These are phyloP conservation scores for Verticillium zaregamsianum DNA, from an alignment of 2,329 filamentous ascomycete species.

Conservation along the genomic window DNA sequence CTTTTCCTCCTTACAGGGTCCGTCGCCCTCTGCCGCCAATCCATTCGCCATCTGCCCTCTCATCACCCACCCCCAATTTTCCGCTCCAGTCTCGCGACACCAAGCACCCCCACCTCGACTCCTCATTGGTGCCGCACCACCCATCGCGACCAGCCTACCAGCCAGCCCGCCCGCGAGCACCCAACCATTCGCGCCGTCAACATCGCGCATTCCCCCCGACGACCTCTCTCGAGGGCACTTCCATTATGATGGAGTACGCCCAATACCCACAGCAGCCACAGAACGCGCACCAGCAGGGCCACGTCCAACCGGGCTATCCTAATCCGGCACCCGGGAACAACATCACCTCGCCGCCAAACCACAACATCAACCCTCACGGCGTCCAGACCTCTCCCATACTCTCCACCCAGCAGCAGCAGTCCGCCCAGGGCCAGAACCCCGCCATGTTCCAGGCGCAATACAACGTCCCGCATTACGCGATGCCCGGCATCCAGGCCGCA, in stretches of 20 bases:
- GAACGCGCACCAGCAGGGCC: slow-evolving; percentile 55
- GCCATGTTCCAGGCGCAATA: slow-evolving; percentile 80
- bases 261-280: slow-evolving; percentile 68
- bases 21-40: not conserved
- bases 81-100: not conserved
- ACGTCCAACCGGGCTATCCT: slow-evolving; percentile 58
- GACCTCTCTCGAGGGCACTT: slow-evolving; percentile 8
- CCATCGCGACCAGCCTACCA: not conserved
- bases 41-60: slow-evolving; percentile 10
- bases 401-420: slow-evolving; percentile 73
- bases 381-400: slow-evolving; percentile 77
- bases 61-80: not conserved
- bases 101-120: not conserved
- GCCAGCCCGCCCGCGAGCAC: not conserved
- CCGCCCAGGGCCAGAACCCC: slow-evolving; percentile 59
- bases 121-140: slow-evolving; percentile 1
- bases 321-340: slow-evolving; percentile 49
- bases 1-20: slow-evolving; percentile 21
- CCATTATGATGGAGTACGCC: slow-evolving; percentile 68
- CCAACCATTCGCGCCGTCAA: not conserved
- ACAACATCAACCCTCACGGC: slow-evolving; percentile 61
- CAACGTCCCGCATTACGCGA: slow-evolving; percentile 74
- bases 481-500: slow-evolving; percentile 80
- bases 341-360: slow-evolving; percentile 71
- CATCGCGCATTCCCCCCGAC: slow-evolving; percentile 16